Percentiles rank a stretch among this genome's conserved stretches.
phyloP scores from a whole-genome alignment of 1,284 basidiomycete genomes.

The Rhodotorula sp. region DNA sequence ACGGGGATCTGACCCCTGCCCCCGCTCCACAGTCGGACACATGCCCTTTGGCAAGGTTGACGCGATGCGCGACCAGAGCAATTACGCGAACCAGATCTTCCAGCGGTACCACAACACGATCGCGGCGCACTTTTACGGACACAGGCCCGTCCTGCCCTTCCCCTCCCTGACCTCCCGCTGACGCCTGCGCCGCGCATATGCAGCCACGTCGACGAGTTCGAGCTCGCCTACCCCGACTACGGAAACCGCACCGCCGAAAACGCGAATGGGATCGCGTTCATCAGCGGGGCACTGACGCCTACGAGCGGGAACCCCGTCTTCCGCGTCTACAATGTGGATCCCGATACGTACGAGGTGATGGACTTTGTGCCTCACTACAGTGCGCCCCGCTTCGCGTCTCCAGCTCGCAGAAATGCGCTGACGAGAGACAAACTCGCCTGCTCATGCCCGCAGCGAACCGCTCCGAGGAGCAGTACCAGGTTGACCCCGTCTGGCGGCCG shows the following conservation, averaged over 20 bases:
- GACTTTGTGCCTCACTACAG: constrained; percentile 55
- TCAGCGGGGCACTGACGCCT: constrained; percentile 62
- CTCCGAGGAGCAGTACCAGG: constrained; percentile 36
- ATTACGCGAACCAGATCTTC: constrained; percentile 59
- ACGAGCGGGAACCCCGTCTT: constrained; percentile 61
- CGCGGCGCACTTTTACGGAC: constrained; percentile 59
- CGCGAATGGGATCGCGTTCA: constrained; percentile 58
- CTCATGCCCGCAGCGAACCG: constrained; percentile 43
- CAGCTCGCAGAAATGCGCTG: no score
- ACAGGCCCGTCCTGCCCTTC: constrained; percentile 50
- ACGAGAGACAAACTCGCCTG: background rate
- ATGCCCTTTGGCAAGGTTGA: constrained; percentile 56
- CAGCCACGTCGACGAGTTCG: constrained; percentile 58
- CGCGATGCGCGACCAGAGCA: constrained; percentile 49
- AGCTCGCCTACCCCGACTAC: constrained; percentile 63
- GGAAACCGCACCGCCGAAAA: constrained; percentile 55
- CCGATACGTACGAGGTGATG: constrained; percentile 61
- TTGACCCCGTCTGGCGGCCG: constrained; percentile 59
- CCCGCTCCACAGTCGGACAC: constrained; percentile 45
- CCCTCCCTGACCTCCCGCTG: background rate
- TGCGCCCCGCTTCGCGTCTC: background rate
- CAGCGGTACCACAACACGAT: constrained; percentile 63
- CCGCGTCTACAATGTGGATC: constrained; percentile 60
- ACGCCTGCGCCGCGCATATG: no score
- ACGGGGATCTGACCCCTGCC: constrained; percentile 2